Evolutionary conservation across 192 early-diverging fungal species (phyloP), one percentile per base, ranked within the genome.

Genomic region (Martensiomyces pterosporus): DNA sequence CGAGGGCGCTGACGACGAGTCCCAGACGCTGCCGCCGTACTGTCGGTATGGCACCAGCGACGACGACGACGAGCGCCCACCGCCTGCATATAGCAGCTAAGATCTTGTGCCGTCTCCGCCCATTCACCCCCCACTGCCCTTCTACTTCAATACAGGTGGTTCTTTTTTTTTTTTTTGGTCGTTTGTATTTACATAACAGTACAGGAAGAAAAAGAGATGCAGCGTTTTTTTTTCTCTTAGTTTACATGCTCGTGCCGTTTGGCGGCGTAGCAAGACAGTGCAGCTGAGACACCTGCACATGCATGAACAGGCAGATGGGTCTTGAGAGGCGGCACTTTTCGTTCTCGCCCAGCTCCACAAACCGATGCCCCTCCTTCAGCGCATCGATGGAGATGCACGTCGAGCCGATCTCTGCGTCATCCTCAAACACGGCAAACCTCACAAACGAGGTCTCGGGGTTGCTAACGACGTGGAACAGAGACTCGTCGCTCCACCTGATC

Each of bases 401-500:
- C 1, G 60, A 64, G 18, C 52, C 72, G 29, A 68, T 25, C 32
- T 75, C 72, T 1, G 23, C 35, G 26, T 75, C 72, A 18, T 75
- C 72, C 4, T 75, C 65, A 23, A 56, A 26, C 4, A 68, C 13
- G n/a, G 60, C 17, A 10, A 75, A 26, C 2, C 72, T 55, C 24
- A 59, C 52, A 64, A 75, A 75, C 44, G 72, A 48, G 4, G 68
- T 23, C 13, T 68, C 56, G 2, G 72, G 72, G 17, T 75, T 65
- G 23, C 43, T 62, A 9, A 75, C 45, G 0, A 68, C 42, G 3
- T 46, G 48, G 37, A 63, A 63, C 25, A 67, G 17, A 35, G 42
- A 51, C 32, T 54, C 60, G 47, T 73, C 57, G 16, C 49, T 46
- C 65, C 64, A 75, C 35, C 61, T 46, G 43, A 75, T 60, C 47